phyloP scores from a whole-genome alignment of 2,329 filamentous ascomycete genomes.

The Pestalotiopsis sp. region DNA sequence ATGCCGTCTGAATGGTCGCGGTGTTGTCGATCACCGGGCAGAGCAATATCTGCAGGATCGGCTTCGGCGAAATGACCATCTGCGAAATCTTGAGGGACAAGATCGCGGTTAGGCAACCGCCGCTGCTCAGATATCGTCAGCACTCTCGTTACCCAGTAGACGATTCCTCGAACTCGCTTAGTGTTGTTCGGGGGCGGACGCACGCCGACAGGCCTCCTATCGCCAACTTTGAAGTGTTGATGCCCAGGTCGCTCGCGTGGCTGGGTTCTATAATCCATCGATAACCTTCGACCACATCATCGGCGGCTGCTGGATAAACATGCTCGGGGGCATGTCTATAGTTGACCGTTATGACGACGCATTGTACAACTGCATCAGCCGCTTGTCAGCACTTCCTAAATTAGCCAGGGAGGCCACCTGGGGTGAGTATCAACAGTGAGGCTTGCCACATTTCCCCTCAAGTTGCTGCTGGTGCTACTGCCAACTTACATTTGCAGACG shows the following conservation, averaged over 20 bases:
- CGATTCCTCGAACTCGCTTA: not conserved
- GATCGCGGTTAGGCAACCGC: conserved; percentile 19
- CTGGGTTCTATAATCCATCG: conserved; percentile 9
- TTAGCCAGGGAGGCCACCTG: not conserved
- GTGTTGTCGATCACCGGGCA: conserved; percentile 36
- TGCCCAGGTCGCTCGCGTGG: not conserved
- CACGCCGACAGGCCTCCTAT: conserved; percentile 14
- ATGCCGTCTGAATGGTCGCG: conserved; percentile 23
- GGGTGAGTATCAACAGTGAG: not conserved
- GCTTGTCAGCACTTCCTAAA: not conserved
- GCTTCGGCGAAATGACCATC: conserved; percentile 12
- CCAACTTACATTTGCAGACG: conserved; percentile 24
- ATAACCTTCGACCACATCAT: conserved; percentile 11
- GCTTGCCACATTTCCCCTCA: not conserved
- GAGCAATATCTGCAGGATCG: conserved; percentile 20
- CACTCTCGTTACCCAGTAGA: not conserved
- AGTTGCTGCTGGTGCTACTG: not conserved
- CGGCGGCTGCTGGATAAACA: conserved; percentile 13
- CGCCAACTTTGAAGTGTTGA: conserved; percentile 8
- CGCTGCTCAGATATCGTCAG: conserved; percentile 12
- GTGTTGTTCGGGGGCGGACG: not conserved
- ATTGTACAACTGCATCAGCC: not conserved
- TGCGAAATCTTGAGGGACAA: conserved; percentile 20
- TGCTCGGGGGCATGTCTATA: conserved; percentile 15
- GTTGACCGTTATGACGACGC: conserved; percentile 14